Base-by-base conservation (phyloP, 1,284 basidiomycete species). In the Leccinum fuscescens region DNA sequence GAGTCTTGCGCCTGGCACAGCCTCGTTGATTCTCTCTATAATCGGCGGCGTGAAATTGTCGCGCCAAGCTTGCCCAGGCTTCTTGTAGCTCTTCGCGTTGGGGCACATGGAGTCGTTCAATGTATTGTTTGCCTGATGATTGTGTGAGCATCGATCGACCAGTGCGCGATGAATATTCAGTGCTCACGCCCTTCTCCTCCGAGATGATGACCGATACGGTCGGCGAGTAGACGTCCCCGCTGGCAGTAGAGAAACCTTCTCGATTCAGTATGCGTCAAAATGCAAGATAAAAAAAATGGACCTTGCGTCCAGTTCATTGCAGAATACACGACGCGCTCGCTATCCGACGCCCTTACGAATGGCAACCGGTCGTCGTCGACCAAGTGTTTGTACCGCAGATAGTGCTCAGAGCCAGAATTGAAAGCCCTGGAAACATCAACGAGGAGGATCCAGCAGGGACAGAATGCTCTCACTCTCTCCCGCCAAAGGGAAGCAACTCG, bases 231-330 rank as follows among this genome's bases (percentile, higher is more conserved):
- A 66, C 58, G 35, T 74, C 60, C 49, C 73, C 65, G 59, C 78
- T 83, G 3, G 82, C 82, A 53, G 66, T 57, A 3, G 82, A 76
- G 66, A 89, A 86, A 0, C 86, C 87, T 86, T 61, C 12, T 44
- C 37, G 35, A 51, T 17, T 22, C 14, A 48, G 17, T 27, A 7
- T 51, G 17, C 3, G 31, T 46, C 35, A 31, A 9, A 46, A 54
- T 35, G 17, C 3, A 17, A 6, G 14, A 37, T n/a, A 1, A 7
- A 0, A 44, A 29, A 50, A 3, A 56, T 72, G 20, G 52, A 88
- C 90, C 86, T 74, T 77, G 71, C 46, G 85, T 86, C 90, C 91
- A 93, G 66, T 90, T 91, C 3, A 72, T 77, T 0, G 89, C 87
- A 12, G 86, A 86, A 52, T 83, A 77, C 0, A 92, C 77, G 0